Evolutionary conservation across 495 filamentous ascomycete genomes (phyloP).

Genomic region (Daldinia concentrica): DNA sequence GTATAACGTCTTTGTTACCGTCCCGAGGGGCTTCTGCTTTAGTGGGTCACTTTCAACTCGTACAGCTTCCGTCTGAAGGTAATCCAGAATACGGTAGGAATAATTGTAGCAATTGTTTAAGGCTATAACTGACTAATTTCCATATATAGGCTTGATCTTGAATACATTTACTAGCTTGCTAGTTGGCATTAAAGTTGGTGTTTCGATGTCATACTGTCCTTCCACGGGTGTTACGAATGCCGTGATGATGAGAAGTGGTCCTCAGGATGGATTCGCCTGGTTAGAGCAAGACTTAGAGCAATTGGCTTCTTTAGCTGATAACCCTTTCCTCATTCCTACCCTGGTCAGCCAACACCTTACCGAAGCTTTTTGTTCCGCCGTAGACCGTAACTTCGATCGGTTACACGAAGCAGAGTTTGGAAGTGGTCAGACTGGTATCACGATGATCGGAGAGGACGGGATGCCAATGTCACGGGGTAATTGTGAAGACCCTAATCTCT

Average conservation of each 20-base stretch:
- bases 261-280: slow-evolving; percentile 18
- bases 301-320: slow-evolving; percentile 7
- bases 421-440: slow-evolving; percentile 27
- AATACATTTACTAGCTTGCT: slow-evolving; percentile 23
- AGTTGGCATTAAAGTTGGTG: slow-evolving; percentile 10
- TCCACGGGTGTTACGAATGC: slow-evolving; percentile 11
- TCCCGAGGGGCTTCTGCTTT: neutral
- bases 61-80: neutral
- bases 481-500: slow-evolving; percentile 17
- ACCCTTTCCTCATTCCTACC: slow-evolving; percentile 16
- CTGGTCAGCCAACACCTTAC: slow-evolving; percentile 22
- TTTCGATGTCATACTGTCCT: slow-evolving; percentile 21
- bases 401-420: slow-evolving; percentile 18
- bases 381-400: slow-evolving; percentile 15
- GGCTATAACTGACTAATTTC: neutral
- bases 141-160: slow-evolving; percentile 6
- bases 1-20: neutral
- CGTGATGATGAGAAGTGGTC: slow-evolving; percentile 6
- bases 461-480: slow-evolving; percentile 21
- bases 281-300: slow-evolving; percentile 17
- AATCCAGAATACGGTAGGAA: slow-evolving; percentile 2
- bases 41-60: slow-evolving; percentile 14
- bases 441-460: slow-evolving; percentile 21
- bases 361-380: slow-evolving; percentile 12
- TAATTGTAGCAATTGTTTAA: neutral